Base-by-base conservation (phyloP, 2,329 filamentous ascomycete genomes). In the Drechslerella coelobrocha region DNA sequence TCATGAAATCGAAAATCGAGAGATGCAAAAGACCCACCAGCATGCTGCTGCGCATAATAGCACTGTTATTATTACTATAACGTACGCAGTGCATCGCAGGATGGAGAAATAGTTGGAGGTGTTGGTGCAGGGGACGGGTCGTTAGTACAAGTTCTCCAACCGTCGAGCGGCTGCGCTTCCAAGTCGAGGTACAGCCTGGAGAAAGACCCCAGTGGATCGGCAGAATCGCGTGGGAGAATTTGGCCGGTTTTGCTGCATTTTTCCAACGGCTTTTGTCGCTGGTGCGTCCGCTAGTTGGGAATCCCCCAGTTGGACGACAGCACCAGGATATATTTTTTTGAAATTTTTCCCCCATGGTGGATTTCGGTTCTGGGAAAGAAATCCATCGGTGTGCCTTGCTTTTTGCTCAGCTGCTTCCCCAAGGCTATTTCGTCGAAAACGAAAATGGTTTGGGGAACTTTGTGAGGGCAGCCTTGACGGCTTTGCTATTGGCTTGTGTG, bases 1-100 rank as follows among this genome's bases (percentile, higher is more conserved):
- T 71, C 59, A 51, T 34, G 21, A 27, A 51, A 63, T 71, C 59
- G 66, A 71, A 43, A 57, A 71, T 63, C 61, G 39, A 51, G 6
- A 48, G 50, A 54, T 61, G 48, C 19, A 37, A 31, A 27, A 19
- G n/a, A 5, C 7, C 37, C 9, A 17, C 4, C 9, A 41, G 19
- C 8, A 4, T 14, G 21, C 19, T 45, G 41, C 41, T 7, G 21
- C 19, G 8, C 41, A 41, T 14, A 45, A n/a, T 31, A n/a, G n/a
- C 12, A 31, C 29, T 31, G 29, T 31, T 6, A 31, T 31, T 31
- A 12, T 31, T 31, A 12, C 12, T 31, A 31, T 31, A 31, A 12
- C 12, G 29, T 6, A 6, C 12, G 29, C 6, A 31, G 29, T 6
- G 29, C 29, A 12, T 31, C 29, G 29, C 6, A 6, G 14, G n/a